Evolutionary conservation across 768 basidiomycete species (phyloP).

Genomic region (Cytidiella melzeri): DNA sequence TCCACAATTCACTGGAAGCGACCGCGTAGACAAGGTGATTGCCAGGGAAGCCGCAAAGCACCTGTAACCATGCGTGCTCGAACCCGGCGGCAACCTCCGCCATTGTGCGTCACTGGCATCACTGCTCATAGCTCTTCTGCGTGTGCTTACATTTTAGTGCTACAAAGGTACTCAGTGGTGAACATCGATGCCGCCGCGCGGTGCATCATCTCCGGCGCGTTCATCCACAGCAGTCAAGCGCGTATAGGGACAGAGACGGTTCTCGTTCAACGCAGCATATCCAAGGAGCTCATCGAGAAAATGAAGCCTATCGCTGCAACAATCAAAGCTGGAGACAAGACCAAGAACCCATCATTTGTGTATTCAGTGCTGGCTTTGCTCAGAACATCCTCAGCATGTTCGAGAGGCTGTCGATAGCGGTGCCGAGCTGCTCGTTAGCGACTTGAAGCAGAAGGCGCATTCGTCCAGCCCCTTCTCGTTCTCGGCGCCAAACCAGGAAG

Average conservation of each 20-base stretch:
- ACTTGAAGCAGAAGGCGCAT: conserved; percentile 32
- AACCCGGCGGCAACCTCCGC: conserved; percentile 54
- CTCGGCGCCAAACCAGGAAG: conserved; percentile 41
- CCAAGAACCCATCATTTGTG: conserved; percentile 18
- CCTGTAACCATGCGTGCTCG: conserved; percentile 49
- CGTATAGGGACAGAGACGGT: conserved; percentile 55
- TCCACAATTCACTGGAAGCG: conserved; percentile 54
- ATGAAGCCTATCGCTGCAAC: conserved; percentile 27
- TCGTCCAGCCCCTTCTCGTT: conserved; percentile 47
- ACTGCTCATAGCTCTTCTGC: conserved; percentile 34
- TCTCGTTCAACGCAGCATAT: conserved; percentile 40
- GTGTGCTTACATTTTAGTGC: no score
- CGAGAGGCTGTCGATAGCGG: conserved; percentile 38
- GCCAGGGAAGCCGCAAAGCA: conserved; percentile 49
- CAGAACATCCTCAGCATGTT: conserved; percentile 38
- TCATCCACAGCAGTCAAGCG: conserved; percentile 45
- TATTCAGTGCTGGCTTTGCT: conserved; percentile 41
- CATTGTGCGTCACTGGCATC: not conserved
- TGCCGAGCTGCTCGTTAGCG: conserved; percentile 40
- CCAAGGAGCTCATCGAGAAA: conserved; percentile 29
- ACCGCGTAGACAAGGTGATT: conserved; percentile 46
- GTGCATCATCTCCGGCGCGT: conserved; percentile 37
- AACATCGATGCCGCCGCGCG: conserved; percentile 48
- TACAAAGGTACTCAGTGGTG: no score
- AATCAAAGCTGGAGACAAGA: conserved; percentile 35